A percentile compares a stretch with the other conserved stretches of the same genome.
phyloP scores from a whole-genome alignment of 257 asterid genomes.

The Ehretia macrophylla region DNA sequence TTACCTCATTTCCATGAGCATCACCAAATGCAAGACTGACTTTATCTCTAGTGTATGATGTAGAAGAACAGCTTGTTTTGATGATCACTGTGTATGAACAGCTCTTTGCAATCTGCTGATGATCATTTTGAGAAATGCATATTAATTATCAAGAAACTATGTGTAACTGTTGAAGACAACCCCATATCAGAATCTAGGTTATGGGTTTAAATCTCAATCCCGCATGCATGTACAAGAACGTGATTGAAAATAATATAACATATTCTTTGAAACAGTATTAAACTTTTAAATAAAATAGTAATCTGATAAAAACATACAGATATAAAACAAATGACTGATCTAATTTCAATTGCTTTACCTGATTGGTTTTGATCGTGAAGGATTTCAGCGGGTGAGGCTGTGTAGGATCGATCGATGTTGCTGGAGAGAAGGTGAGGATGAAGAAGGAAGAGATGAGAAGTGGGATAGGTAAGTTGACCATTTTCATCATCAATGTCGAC shows the following conservation, averaged over 20 bases:
- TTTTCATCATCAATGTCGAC: too few relatives aligned
- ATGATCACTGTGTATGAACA: slow-evolving; percentile 34
- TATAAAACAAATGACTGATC: not conserved
- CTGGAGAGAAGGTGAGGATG: not conserved
- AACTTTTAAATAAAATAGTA: too few relatives aligned
- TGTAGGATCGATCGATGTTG: slow-evolving; percentile 4
- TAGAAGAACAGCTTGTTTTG: slow-evolving; percentile 47
- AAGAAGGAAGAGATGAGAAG: not conserved
- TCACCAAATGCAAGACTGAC: slow-evolving; percentile 49
- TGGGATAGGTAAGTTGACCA: not conserved
- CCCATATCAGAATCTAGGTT: too few relatives aligned
- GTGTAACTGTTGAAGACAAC: too few relatives aligned
- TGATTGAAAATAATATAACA: not conserved
- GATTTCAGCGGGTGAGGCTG: slow-evolving; percentile 8
- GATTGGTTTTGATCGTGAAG: slow-evolving; percentile 14
- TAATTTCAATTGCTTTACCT: not conserved
- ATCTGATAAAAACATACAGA: too few relatives aligned
- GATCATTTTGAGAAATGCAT: too few relatives aligned
- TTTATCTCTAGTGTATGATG: slow-evolving; percentile 32
- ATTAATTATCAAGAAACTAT: too few relatives aligned
- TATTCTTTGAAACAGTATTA: too few relatives aligned
- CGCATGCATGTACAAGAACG: not conserved
- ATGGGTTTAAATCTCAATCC: too few relatives aligned
- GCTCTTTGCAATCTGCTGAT: too few relatives aligned
- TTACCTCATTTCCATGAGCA: slow-evolving; percentile 34